A percentile compares a stretch with the other conserved stretches of the same genome.
phyloP scores from a whole-genome alignment of 163 green algal genomes.

The Smithsoniella earleae region DNA sequence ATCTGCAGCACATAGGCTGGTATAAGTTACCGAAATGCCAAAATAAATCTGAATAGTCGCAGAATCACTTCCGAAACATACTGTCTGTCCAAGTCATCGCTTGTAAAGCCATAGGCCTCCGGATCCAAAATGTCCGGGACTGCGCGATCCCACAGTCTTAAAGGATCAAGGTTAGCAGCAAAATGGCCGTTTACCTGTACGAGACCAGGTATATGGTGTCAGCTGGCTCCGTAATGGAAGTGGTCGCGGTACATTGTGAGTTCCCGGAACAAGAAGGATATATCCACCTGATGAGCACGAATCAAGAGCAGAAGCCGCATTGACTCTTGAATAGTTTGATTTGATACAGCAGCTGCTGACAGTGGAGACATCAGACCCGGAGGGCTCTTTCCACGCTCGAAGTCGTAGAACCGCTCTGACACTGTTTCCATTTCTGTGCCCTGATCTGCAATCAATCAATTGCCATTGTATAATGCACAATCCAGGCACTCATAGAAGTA shows the following conservation, averaged over 20 bases:
- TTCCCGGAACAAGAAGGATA: background rate
- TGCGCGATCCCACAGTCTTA: slow-evolving; percentile 53
- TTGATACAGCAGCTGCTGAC: slow-evolving; percentile 56
- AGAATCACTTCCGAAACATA: slow-evolving; percentile 39
- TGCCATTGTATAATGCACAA: background rate
- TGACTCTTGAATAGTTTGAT: slow-evolving; percentile 90
- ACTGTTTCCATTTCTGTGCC: slow-evolving; percentile 71
- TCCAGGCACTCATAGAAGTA: too few relatives aligned
- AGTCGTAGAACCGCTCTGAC: slow-evolving; percentile 77
- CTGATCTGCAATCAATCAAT: slow-evolving; percentile 47
- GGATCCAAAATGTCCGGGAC: slow-evolving; percentile 61
- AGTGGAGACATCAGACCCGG: slow-evolving; percentile 51
- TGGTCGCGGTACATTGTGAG: too few relatives aligned
- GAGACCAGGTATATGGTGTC: too few relatives aligned
- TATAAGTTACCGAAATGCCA: background rate
- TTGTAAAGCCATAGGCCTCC: slow-evolving; percentile 83
- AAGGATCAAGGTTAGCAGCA: slow-evolving; percentile 81
- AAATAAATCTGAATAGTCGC: slow-evolving; percentile 34
- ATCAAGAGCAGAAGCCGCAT: slow-evolving; percentile 90
- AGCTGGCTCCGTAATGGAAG: too few relatives aligned
- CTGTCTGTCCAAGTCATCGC: slow-evolving; percentile 87
- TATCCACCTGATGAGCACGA: slow-evolving; percentile 69
- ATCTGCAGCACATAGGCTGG: slow-evolving; percentile 48
- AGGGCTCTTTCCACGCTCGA: slow-evolving; percentile 56
- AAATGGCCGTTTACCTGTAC: slow-evolving; percentile 77